These are phyloP conservation scores for Russula lepida DNA, from an alignment of 768 basidiomycete species.

Conservation along the genomic window DNA sequence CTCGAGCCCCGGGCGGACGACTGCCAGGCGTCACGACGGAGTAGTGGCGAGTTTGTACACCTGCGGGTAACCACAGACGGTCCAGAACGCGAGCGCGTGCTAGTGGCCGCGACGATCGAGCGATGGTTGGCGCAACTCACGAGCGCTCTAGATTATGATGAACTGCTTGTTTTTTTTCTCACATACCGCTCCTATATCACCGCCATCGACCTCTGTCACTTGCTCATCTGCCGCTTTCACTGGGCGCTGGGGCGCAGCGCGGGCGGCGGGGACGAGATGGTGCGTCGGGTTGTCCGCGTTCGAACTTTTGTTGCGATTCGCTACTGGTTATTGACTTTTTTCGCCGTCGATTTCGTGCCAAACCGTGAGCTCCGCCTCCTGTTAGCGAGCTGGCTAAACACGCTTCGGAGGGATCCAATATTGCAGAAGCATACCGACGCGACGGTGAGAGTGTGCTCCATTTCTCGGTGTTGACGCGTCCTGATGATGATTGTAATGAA, in stretches of 20 bases:
- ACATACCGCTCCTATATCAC: slow-evolving; percentile 83
- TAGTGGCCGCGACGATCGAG: slow-evolving; percentile 89
- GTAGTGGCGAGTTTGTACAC: slow-evolving; percentile 15
- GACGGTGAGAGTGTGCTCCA: slow-evolving; percentile 41
- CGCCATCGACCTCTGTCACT: slow-evolving; percentile 68
- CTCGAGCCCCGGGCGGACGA: slow-evolving; percentile 25
- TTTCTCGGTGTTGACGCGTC: slow-evolving; percentile 5
- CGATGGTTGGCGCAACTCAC: slow-evolving; percentile 91
- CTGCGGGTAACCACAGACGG: slow-evolving; percentile 23
- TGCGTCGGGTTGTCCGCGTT: slow-evolving; percentile 71
- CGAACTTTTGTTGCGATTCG: slow-evolving; percentile 85
- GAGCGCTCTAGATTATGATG: slow-evolving; percentile 77
- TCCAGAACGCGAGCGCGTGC: slow-evolving; percentile 36
- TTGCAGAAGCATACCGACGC: slow-evolving; percentile 60
- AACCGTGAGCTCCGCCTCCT: slow-evolving; percentile 66
- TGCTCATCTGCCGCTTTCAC: slow-evolving; percentile 81
- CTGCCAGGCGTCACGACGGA: slow-evolving; percentile 15
- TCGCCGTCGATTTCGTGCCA: slow-evolving; percentile 79
- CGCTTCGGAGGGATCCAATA: slow-evolving; percentile 62
- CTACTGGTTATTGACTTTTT: slow-evolving; percentile 88
- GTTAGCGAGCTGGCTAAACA: slow-evolving; percentile 75
- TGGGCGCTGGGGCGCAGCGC: slow-evolving; percentile 62
- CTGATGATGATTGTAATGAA: slow-evolving; percentile 26
- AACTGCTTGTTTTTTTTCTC: slow-evolving; percentile 83
- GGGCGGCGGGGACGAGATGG: slow-evolving; percentile 54